Evolutionary conservation across 108 stramenopile genomes (phyloP).

Genomic region (Heterococcus sp.): DNA sequence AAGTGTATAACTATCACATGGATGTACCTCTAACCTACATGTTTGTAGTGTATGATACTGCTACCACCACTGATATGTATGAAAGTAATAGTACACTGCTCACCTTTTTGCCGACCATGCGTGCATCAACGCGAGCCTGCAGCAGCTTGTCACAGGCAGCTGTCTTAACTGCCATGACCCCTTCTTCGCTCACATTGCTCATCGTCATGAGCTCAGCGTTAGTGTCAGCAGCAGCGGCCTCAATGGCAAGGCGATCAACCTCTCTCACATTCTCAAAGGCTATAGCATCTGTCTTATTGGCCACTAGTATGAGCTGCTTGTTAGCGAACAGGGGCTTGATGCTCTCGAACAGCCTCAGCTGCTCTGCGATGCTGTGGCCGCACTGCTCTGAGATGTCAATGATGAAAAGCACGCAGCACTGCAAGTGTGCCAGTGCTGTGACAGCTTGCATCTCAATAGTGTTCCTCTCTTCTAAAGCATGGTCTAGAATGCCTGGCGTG

Average conservation of each 20-base stretch:
- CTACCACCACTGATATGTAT: too few species aligned
- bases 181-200: slow-evolving; percentile 88
- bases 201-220: slow-evolving; percentile 76
- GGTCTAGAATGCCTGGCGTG: slow-evolving; percentile 97
- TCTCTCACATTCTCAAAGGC: slow-evolving; percentile 71
- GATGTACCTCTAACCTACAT: too few species aligned
- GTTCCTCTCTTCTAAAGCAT: slow-evolving; percentile 92
- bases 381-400: slow-evolving; percentile 96
- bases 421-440: slow-evolving; percentile 96
- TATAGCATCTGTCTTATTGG: slow-evolving; percentile 91
- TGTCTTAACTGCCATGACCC: slow-evolving; percentile 81
- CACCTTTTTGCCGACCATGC: slow-evolving; percentile 78
- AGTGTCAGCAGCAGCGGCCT: slow-evolving; percentile 41
- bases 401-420: slow-evolving; percentile 94
- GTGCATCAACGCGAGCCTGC: slow-evolving; percentile 80
- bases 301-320: slow-evolving; percentile 92
- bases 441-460: slow-evolving; percentile 99
- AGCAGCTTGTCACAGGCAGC: slow-evolving; percentile 91
- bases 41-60: too few species aligned
- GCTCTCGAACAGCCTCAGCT: slow-evolving; percentile 74
- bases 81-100: too few species aligned
- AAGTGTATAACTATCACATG: too few species aligned
- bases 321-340: slow-evolving; percentile 96
- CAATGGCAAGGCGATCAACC: slow-evolving; percentile 26
- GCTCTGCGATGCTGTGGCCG: slow-evolving; percentile 93